Conservation (phyloP, 768 basidiomycete genomes). For the Hericium coralloides region DNA sequence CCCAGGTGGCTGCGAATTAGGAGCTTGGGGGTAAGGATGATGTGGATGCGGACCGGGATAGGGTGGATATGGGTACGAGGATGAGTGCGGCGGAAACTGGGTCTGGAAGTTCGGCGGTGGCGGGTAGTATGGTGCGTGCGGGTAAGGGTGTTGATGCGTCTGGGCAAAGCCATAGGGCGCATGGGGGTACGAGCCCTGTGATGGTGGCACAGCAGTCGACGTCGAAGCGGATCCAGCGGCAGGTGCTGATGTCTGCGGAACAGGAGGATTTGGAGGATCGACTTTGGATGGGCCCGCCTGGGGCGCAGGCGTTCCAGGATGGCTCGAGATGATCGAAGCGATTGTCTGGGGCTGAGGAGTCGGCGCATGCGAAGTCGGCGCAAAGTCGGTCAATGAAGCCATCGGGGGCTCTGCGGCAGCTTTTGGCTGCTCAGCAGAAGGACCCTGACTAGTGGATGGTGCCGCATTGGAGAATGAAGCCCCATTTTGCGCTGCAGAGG, state of each 20-base stretch:
- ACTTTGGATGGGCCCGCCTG: background rate
- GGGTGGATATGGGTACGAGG: constrained; percentile 27
- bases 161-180: constrained; percentile 45
- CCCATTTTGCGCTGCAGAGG: constrained; percentile 8
- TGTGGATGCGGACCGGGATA: constrained; percentile 24
- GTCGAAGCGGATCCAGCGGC: constrained; percentile 15
- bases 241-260: constrained; percentile 2
- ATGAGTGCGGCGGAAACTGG: constrained; percentile 19
- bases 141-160: constrained; percentile 42
- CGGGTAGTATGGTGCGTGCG: constrained; percentile 59
- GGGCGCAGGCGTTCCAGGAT: background rate
- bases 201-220: constrained; percentile 8
- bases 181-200: constrained; percentile 32
- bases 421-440: constrained; percentile 15
- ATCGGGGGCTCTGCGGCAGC: constrained; percentile 14
- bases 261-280: background rate
- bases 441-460: constrained; percentile 9
- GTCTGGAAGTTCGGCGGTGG: constrained; percentile 34
- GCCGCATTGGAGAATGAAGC: constrained; percentile 8
- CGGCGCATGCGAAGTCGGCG: constrained; percentile 6
- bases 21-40: constrained; percentile 18
- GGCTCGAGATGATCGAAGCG: background rate
- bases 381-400: constrained; percentile 11
- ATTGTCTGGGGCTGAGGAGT: constrained; percentile 2
- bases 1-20: constrained; percentile 13